Base-by-base conservation (phyloP, 192 early-diverging fungal genomes). In the Coemansia sp. region DNA sequence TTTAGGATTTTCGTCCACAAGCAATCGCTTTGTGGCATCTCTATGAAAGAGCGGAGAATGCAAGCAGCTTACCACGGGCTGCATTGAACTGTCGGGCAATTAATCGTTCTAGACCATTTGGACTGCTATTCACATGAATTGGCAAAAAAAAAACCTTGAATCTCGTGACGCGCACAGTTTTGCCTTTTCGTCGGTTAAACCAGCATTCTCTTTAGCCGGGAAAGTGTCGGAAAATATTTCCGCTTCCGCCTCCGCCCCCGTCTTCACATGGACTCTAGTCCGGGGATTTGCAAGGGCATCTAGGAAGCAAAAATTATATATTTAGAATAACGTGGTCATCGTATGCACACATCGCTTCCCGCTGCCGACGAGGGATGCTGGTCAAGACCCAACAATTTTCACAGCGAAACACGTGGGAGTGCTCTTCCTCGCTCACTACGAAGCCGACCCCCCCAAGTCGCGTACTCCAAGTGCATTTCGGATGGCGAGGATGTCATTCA, bases 1-100 rank as follows among this genome's bases (percentile, higher is more conserved):
- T 35, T 49, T 9, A 56, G 53, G 53, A 56, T 56, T 35, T 56
- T 56, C 53, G 53, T 7, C 53, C 53, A 17, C 47, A 27, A 27
- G 53, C n/a, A 17, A 27, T 32, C 17, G 53, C 53, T 3, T 56
- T 15, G 14, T 56, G 6, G 11, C 17, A 56, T 19, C 31, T 49
- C 46, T 49, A n/a, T n/a, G n/a, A n/a, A n/a, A n/a, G n/a, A n/a
- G n/a, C n/a, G n/a, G 46, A 49, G 22, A 49, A 49, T 24, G 22
- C 9, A n/a, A 25, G 46, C 24, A 27, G 24, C 6, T 49, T 24
- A 49, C 10, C n/a, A n/a, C n/a, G n/a, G n/a, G 46, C 22, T 11
- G 46, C 24, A 20, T 27, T 24, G 12, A 25, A 49, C 22, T n/a
- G n/a, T 14, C 46, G 24, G 46, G 22, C 24, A 27, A 49, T 49